phyloP scores from a whole-genome alignment of 257 asterid species.

The Solanum pinnatisectum region DNA sequence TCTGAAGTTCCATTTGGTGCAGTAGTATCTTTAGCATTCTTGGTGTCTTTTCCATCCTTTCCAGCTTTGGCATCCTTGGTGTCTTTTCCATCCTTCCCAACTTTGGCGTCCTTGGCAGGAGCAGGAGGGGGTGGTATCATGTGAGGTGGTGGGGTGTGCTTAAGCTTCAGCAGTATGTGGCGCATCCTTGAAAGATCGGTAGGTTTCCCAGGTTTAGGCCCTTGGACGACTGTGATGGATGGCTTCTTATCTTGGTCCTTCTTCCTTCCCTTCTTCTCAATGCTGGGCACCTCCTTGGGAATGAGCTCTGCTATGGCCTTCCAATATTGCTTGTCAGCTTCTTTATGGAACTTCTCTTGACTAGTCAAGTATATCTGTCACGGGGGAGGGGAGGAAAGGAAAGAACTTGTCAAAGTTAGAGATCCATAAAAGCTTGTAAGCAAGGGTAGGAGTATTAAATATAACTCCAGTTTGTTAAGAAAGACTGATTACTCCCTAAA shows the following conservation, averaged over 20 bases:
- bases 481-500: background rate
- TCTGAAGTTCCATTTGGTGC: conserved; percentile 19
- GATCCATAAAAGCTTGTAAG: background rate
- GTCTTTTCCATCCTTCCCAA: conserved; percentile 43
- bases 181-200: conserved; percentile 98
- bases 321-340: conserved; percentile 93
- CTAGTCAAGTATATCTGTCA: conserved; percentile 42
- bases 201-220: conserved; percentile 97
- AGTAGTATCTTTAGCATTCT: conserved; percentile 16
- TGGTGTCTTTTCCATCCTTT: conserved; percentile 19
- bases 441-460: background rate
- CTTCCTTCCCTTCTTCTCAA: conserved; percentile 83
- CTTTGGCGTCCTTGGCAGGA: conserved; percentile 57
- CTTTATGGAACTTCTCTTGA: conserved; percentile 91
- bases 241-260: conserved; percentile 94
- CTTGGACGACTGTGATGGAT: conserved; percentile 72
- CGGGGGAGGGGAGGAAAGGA: background rate
- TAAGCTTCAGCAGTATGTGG: conserved; percentile 77
- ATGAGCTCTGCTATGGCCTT: conserved; percentile 88
- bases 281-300: conserved; percentile 78
- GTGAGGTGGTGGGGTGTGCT: conserved; percentile 91
- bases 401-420: background rate
- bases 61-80: conserved; percentile 31
- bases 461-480: background rate
- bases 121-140: conserved; percentile 88